These are phyloP conservation scores for Acacia concinna DNA, from an alignment of 331 rosid species.

Conservation along the genomic window DNA sequence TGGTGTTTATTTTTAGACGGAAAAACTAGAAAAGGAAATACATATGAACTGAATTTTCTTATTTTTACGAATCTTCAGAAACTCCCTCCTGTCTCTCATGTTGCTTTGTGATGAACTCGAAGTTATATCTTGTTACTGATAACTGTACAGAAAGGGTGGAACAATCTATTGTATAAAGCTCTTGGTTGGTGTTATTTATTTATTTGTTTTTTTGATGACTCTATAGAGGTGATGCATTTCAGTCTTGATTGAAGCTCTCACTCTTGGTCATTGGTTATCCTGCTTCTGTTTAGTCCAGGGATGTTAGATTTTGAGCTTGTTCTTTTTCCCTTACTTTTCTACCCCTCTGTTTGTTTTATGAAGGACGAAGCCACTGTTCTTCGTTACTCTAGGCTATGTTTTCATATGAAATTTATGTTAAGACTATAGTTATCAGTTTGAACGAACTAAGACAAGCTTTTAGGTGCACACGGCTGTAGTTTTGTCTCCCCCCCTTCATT, in stretches of 20 bases:
- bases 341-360: neutral
- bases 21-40: neutral
- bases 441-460: slow-evolving; percentile 19
- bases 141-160: neutral
- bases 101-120: neutral
- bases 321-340: neutral
- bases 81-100: neutral
- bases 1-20: neutral
- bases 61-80: neutral
- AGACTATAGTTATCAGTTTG: neutral
- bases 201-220: neutral
- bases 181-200: neutral
- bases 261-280: slow-evolving; percentile 1
- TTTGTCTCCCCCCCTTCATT: neutral
- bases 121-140: neutral
- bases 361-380: neutral
- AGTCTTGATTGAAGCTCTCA: neutral
- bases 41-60: neutral
- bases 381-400: neutral
- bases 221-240: neutral
- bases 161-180: neutral
- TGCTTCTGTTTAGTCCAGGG: no score
- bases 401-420: neutral
- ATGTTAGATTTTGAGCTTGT: neutral
- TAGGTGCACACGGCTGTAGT: slow-evolving; percentile 10